phyloP scores from a whole-genome alignment of 2,329 filamentous ascomycete species.

The Akanthomyces muscarius region DNA sequence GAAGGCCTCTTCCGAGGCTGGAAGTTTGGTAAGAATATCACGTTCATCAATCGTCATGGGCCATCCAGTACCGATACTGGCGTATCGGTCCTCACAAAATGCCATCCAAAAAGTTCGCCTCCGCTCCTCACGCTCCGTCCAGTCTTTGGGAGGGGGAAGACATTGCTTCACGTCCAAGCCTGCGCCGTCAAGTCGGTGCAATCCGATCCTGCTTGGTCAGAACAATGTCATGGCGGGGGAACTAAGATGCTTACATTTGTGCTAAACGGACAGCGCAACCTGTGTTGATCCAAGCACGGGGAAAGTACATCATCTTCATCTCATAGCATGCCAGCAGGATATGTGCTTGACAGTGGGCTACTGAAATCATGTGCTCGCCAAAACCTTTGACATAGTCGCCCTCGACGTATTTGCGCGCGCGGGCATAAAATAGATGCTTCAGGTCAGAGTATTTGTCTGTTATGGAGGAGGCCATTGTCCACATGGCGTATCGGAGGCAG shows the following conservation, averaged over 20 bases:
- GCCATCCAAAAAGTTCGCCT: constrained; percentile 93
- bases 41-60: constrained; percentile 90
- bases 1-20: constrained; percentile 79
- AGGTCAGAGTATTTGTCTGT: constrained; percentile 75
- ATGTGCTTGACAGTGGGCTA: constrained; percentile 85
- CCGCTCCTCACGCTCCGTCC: constrained; percentile 89
- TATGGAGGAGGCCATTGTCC: constrained; percentile 85
- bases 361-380: constrained; percentile 81
- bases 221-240: constrained; percentile 24
- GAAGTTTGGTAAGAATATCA: constrained; percentile 84
- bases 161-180: constrained; percentile 92
- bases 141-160: constrained; percentile 79
- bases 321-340: constrained; percentile 77
- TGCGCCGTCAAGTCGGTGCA: constrained; percentile 78
- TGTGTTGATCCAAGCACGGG: constrained; percentile 88
- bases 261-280: constrained; percentile 75
- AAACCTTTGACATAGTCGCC: constrained; percentile 87
- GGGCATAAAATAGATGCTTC: constrained; percentile 84
- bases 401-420: constrained; percentile 86
- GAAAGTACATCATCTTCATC: constrained; percentile 97
- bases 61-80: constrained; percentile 95
- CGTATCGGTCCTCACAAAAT: constrained; percentile 86
- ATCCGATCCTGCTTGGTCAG: constrained; percentile 72
- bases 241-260: constrained; percentile 62
- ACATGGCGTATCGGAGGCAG: constrained; percentile 89